phyloP scores from a whole-genome alignment of 2,329 filamentous ascomycete species.

The Xylaria sp. region DNA sequence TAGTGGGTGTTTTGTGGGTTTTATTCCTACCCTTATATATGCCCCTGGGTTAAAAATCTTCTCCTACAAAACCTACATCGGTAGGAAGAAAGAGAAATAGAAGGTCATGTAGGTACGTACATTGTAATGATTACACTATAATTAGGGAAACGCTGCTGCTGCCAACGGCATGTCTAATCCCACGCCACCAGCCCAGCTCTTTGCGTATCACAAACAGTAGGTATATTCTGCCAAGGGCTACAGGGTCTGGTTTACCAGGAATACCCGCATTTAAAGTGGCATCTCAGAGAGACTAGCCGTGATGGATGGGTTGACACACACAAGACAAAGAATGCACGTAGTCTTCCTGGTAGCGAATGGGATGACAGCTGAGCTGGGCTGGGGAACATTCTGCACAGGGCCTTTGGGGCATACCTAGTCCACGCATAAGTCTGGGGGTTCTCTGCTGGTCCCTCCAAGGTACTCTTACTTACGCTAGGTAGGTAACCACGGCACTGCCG shows the following conservation, averaged over 20 bases:
- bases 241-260: not conserved
- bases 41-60: not conserved
- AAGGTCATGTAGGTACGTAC: not conserved
- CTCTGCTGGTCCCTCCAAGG: slow-evolving; percentile 3
- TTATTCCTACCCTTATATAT: no score
- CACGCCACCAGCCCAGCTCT: slow-evolving; percentile 18
- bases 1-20: not conserved
- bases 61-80: not conserved
- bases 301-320: slow-evolving; percentile 36
- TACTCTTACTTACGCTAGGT: not conserved
- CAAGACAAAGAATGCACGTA: slow-evolving; percentile 38
- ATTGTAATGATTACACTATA: not conserved
- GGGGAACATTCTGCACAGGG: slow-evolving; percentile 28
- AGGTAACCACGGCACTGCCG: no score
- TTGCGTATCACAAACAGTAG: slow-evolving; percentile 6
- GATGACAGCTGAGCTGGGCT: slow-evolving; percentile 17
- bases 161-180: slow-evolving; percentile 14
- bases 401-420: slow-evolving; percentile 20
- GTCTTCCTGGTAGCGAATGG: slow-evolving; percentile 35
- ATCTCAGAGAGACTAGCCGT: slow-evolving; percentile 33
- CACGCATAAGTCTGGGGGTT: slow-evolving; percentile 2
- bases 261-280: slow-evolving; percentile 17
- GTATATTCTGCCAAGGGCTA: slow-evolving; percentile 2
- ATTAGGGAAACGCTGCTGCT: slow-evolving; percentile 4
- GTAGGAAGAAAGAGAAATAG: not conserved